Conservation (phyloP, 106 monocot genomes). For the Xerophyta viscosa region DNA sequence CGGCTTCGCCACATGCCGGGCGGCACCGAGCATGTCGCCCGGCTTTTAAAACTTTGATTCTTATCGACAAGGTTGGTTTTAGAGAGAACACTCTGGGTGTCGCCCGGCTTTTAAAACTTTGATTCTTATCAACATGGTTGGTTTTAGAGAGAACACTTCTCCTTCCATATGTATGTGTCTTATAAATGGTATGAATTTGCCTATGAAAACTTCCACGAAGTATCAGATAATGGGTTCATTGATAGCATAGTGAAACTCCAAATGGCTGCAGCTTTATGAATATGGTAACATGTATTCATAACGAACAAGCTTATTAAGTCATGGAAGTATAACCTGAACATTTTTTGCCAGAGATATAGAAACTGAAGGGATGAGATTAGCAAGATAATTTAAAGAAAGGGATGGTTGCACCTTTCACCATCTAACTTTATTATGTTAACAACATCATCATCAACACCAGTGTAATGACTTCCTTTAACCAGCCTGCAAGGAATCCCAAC, state of each 20-base stretch:
- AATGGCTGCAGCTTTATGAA: not conserved
- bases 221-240: not conserved
- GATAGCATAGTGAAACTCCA: not conserved
- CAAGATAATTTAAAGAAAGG: not conserved
- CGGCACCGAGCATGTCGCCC: no score
- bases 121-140: no score
- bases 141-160: no score
- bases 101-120: no score
- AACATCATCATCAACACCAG: conserved; percentile 92
- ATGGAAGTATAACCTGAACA: no score
- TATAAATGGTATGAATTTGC: not conserved
- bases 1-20: no score
- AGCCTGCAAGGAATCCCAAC: conserved; percentile 89
- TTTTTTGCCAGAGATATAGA: no score
- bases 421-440: conserved; percentile 84
- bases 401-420: conserved; percentile 34
- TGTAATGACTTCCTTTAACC: conserved; percentile 95
- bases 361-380: not conserved
- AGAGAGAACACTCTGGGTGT: no score
- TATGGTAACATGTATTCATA: no score
- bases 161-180: not conserved
- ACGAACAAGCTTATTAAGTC: no score
- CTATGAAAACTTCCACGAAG: not conserved
- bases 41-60: no score
- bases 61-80: no score